phyloP scores from a whole-genome alignment of 2,329 filamentous ascomycete genomes.

The Paracamarosporium sp. region DNA sequence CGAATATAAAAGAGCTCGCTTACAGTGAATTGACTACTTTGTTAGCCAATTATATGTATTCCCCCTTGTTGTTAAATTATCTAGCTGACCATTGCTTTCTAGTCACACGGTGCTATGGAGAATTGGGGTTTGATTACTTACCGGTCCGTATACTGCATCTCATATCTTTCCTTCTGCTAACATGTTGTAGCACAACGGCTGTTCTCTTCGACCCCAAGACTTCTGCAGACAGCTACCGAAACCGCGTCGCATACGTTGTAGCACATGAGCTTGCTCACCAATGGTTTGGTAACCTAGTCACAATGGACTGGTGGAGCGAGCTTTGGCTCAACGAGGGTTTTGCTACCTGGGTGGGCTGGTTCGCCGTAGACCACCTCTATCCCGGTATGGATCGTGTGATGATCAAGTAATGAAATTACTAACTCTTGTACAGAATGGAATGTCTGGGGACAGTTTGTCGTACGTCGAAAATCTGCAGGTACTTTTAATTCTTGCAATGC shows the following conservation, averaged over 20 bases:
- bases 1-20: not conserved
- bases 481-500: constrained; percentile 42
- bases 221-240: constrained; percentile 89
- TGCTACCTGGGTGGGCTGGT: constrained; percentile 97
- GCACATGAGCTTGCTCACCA: constrained; percentile 97
- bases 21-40: constrained; percentile 26
- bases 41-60: constrained; percentile 52
- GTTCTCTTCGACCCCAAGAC: constrained; percentile 94
- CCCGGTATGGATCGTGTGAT: constrained; percentile 60
- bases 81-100: constrained; percentile 51
- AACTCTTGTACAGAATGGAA: constrained; percentile 75
- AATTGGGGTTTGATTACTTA: constrained; percentile 99
- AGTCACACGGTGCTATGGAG: constrained; percentile 87
- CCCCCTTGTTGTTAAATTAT: constrained; percentile 8
- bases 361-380: constrained; percentile 87
- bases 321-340: constrained; percentile 94
- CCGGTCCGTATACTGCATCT: constrained; percentile 52
- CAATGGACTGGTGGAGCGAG: constrained; percentile 97
- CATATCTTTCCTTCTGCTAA: constrained; percentile 10
- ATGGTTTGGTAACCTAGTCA: constrained; percentile 95
- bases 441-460: constrained; percentile 95
- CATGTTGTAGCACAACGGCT: constrained; percentile 70
- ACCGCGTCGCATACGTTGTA: constrained; percentile 93
- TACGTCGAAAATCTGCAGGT: constrained; percentile 65
- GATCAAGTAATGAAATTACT: constrained; percentile 1